phyloP scores from a whole-genome alignment of 2,329 filamentous ascomycete genomes.

The Penicillium verrucosum region DNA sequence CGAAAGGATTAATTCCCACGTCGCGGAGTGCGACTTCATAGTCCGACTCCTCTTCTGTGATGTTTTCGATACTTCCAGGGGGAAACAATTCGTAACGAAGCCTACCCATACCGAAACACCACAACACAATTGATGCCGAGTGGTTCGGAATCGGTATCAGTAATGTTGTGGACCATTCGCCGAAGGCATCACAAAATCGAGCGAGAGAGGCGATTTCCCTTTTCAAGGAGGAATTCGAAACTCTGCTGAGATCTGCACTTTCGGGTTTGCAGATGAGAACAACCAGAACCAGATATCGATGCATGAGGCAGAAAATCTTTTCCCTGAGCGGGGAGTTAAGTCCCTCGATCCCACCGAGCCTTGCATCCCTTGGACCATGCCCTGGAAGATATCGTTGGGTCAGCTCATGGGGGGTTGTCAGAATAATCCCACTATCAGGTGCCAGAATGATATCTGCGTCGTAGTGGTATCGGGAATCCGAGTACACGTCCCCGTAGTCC shows the following conservation, averaged over 20 bases:
- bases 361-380: not conserved
- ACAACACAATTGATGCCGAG: constrained; percentile 34
- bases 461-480: not conserved
- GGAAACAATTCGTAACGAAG: not conserved
- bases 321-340: not conserved
- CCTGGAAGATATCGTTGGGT: constrained; percentile 70
- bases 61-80: constrained; percentile 44
- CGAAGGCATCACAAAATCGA: not conserved
- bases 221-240: not conserved
- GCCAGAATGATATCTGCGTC: constrained; percentile 68
- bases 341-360: not conserved
- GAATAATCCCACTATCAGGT: constrained; percentile 63
- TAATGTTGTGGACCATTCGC: not conserved
- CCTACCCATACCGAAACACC: constrained; percentile 42
- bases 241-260: not conserved
- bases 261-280: not conserved
- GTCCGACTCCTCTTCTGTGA: constrained; percentile 57
- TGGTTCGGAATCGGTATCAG: constrained; percentile 5
- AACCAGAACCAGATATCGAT: not conserved
- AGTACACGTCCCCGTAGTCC: constrained; percentile 16
- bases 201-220: not conserved
- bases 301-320: not conserved
- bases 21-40: constrained; percentile 51
- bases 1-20: constrained; percentile 67
- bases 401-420: constrained; percentile 68